These are phyloP conservation scores for Infundibulicybe gibba DNA, from an alignment of 768 basidiomycete genomes.

Conservation along the genomic window DNA sequence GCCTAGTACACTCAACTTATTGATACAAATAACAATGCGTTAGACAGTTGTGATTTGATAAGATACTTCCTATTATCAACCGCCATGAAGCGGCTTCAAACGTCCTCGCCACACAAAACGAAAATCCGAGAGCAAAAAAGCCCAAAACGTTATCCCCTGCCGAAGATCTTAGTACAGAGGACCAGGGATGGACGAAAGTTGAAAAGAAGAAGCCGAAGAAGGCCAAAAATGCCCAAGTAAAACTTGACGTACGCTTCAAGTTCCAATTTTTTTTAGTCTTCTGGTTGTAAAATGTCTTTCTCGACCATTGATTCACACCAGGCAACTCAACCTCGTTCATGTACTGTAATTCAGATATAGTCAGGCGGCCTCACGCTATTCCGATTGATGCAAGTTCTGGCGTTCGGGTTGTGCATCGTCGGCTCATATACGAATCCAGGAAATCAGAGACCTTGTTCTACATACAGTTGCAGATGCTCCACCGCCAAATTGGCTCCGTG, in stretches of 20 bases:
- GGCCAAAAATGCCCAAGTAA: conserved; percentile 50
- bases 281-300: background rate
- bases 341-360: conserved; percentile 76
- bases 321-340: conserved; percentile 65
- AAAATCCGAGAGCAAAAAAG: conserved; percentile 29
- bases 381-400: conserved; percentile 67
- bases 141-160: conserved; percentile 24
- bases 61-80: background rate
- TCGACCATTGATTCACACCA: conserved; percentile 16
- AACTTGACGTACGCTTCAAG: conserved; percentile 53
- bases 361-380: conserved; percentile 67
- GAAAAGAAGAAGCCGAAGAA: conserved; percentile 75
- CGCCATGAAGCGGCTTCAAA: conserved; percentile 6
- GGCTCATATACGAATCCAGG: conserved; percentile 39
- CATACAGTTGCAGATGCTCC: conserved; percentile 80
- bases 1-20: no score
- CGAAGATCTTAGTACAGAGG: conserved; percentile 10
- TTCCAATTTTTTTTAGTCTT: conserved; percentile 8
- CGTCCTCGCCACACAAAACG: conserved; percentile 1
- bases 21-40: no score
- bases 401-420: background rate
- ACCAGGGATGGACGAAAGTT: conserved; percentile 62
- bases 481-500: conserved; percentile 82
- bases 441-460: conserved; percentile 82
- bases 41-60: no score